Evolutionary conservation across 768 basidiomycete species (phyloP).

Genomic region (Macrolepiota dolichaula): DNA sequence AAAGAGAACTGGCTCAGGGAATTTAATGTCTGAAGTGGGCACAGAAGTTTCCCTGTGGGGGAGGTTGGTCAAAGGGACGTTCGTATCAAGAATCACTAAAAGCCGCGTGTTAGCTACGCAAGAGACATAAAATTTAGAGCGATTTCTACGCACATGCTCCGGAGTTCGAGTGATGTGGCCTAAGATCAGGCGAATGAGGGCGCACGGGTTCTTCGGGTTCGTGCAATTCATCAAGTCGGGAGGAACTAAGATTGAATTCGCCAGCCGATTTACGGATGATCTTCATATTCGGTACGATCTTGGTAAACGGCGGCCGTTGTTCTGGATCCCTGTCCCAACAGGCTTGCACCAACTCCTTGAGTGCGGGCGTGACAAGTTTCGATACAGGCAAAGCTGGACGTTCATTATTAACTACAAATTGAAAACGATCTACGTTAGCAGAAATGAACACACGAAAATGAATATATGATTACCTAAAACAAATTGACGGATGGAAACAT

Average conservation of each 20-base stretch:
- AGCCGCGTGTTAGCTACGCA: background rate
- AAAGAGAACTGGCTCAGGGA: slow-evolving; percentile 34
- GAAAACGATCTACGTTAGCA: slow-evolving; percentile 6
- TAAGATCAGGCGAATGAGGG: slow-evolving; percentile 35
- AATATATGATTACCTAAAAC: slow-evolving; percentile 41
- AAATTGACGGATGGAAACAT: slow-evolving; percentile 46
- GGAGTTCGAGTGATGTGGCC: slow-evolving; percentile 22
- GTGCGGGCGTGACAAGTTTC: slow-evolving; percentile 30
- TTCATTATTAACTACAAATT: slow-evolving; percentile 39
- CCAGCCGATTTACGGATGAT: slow-evolving; percentile 31
- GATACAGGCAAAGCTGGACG: slow-evolving; percentile 49
- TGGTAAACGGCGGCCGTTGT: slow-evolving; percentile 49
- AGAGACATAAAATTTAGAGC: background rate
- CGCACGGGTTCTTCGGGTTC: background rate
- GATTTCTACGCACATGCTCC: background rate
- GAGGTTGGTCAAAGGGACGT: background rate
- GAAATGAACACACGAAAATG: background rate
- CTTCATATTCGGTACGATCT: slow-evolving; percentile 44
- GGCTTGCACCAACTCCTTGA: slow-evolving; percentile 38
- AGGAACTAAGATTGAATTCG: slow-evolving; percentile 19
- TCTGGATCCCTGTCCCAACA: slow-evolving; percentile 57
- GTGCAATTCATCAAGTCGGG: slow-evolving; percentile 3
- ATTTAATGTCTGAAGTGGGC: slow-evolving; percentile 24
- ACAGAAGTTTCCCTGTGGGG: slow-evolving; percentile 29
- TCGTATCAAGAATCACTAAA: background rate